Base-by-base conservation (phyloP, 2,329 filamentous ascomycete genomes). In the Penicillium vulpinum region DNA sequence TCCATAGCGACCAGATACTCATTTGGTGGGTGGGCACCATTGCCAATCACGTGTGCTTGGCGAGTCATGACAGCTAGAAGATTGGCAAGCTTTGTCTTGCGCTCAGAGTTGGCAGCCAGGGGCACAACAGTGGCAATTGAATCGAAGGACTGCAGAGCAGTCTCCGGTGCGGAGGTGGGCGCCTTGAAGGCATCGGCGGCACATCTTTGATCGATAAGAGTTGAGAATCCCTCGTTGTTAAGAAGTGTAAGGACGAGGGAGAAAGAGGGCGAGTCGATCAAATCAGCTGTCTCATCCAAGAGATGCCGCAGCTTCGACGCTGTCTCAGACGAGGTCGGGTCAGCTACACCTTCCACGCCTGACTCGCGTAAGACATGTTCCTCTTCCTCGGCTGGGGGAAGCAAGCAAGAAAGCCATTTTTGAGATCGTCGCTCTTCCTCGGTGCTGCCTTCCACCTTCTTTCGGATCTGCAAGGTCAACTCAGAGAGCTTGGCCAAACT, bases 251-350 rank as follows among this genome's bases (percentile, higher is more conserved):
- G 83, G 35, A 99, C 92, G 68, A 92, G 88, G 0, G 88, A 85
- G 75, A 97, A 97, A 35, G 90, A 85, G 0, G 94, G 94, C 1
- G 94, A 97, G 70, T 99, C 94, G 70, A 97, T 88, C 24, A 99
- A 84, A 72, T 99, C 94, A 38, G 93, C 90, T 2, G 94, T 97
- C 79, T 99, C 94, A 72, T 99, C 93, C 1, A 99, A 84, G 21
- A 99, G 84, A 56, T 90, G 88, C 54, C 93, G 87, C 54, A 99
- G 84, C 1, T 87, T 84, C 7, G 71, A 66, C 5, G 70, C 61
- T 18, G 71, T 77, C 47, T 74, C 69, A 40, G 70, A 65, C 2
- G 71, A 72, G 29, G 73, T 69, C 2, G 73, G 68, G 46, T 73
- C 76, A 52, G 68, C 70, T 59, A 69, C 75, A 44, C 72, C 74